phyloP scores from a whole-genome alignment of 1,139 yeast species.

The Eremothecium gossypii region DNA sequence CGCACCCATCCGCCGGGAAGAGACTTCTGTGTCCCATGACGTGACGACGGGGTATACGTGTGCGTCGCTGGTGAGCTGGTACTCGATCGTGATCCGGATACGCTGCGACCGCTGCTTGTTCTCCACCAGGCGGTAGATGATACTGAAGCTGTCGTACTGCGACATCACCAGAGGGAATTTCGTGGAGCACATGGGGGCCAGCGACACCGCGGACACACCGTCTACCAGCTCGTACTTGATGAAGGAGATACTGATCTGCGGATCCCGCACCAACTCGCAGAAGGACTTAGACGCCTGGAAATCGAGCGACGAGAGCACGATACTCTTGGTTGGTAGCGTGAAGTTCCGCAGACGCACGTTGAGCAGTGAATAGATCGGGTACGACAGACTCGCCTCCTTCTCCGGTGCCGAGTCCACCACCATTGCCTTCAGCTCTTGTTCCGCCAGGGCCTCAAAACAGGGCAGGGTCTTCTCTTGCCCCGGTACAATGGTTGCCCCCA shows the following conservation, averaged over 20 bases:
- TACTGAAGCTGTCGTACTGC: constrained; percentile 23
- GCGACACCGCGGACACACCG: constrained; percentile 14
- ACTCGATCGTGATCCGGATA: constrained; percentile 20
- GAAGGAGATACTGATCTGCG: constrained; percentile 2
- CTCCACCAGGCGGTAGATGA: constrained; percentile 22
- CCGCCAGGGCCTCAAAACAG: neutral
- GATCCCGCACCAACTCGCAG: constrained; percentile 4
- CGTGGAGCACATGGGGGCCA: constrained; percentile 18
- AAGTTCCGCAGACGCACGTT: constrained; percentile 28
- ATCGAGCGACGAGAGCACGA: constrained; percentile 26
- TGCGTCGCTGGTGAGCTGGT: constrained; percentile 9
- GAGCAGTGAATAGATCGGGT: constrained; percentile 27
- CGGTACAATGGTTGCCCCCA: neutral
- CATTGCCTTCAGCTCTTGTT: neutral
- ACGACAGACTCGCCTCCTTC: constrained; percentile 5
- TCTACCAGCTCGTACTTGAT: constrained; percentile 19
- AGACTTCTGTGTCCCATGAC: constrained; percentile 28
- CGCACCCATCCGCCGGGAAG: constrained; percentile 17
- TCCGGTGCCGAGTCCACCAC: neutral
- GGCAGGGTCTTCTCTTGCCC: neutral
- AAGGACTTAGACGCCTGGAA: constrained; percentile 26
- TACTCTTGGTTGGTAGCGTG: constrained; percentile 14
- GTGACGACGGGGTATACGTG: constrained; percentile 18
- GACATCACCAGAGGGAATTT: constrained; percentile 17
- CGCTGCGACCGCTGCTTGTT: constrained; percentile 16